phyloP scores from a whole-genome alignment of 2,329 filamentous ascomycete species.

The Fusarium sp. region DNA sequence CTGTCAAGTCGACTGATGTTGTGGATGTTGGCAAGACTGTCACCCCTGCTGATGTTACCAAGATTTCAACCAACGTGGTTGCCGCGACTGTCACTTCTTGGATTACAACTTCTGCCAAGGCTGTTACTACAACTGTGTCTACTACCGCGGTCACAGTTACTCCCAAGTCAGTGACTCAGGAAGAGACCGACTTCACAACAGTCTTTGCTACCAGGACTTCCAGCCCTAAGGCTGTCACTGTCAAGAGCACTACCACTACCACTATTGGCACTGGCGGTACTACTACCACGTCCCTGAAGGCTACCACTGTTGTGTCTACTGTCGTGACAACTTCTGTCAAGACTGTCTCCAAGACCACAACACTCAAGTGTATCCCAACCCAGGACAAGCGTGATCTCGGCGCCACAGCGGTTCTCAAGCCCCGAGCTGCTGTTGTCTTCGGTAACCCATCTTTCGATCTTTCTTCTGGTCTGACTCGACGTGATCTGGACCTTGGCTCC shows the following conservation, averaged over 20 bases:
- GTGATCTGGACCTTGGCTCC: slow-evolving; percentile 15
- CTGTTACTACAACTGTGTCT: slow-evolving; percentile 20
- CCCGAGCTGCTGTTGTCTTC: slow-evolving; percentile 18
- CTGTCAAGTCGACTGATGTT: slow-evolving; percentile 41
- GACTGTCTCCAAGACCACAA: slow-evolving; percentile 31
- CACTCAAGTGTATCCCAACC: slow-evolving; percentile 34
- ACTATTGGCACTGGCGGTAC: slow-evolving; percentile 29
- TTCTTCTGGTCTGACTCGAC: slow-evolving; percentile 9
- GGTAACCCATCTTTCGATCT: slow-evolving; percentile 22
- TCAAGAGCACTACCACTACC: slow-evolving; percentile 35
- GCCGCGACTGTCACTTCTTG: slow-evolving; percentile 32
- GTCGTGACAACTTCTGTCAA: slow-evolving; percentile 37
- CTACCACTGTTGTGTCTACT: slow-evolving; percentile 35
- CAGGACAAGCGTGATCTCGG: slow-evolving; percentile 25
- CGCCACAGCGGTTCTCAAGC: background rate
- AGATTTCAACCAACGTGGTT: slow-evolving; percentile 29
- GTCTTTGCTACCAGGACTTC: slow-evolving; percentile 28
- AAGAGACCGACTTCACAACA: slow-evolving; percentile 21
- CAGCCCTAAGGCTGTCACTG: slow-evolving; percentile 31
- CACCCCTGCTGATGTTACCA: slow-evolving; percentile 44
- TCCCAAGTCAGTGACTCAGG: slow-evolving; percentile 38
- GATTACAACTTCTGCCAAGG: slow-evolving; percentile 26
- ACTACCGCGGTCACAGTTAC: slow-evolving; percentile 35
- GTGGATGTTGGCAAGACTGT: slow-evolving; percentile 48
- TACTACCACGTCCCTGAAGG: slow-evolving; percentile 38